phyloP scores from a whole-genome alignment of 495 filamentous ascomycete genomes.

The Xanthoparmelia taractica region DNA sequence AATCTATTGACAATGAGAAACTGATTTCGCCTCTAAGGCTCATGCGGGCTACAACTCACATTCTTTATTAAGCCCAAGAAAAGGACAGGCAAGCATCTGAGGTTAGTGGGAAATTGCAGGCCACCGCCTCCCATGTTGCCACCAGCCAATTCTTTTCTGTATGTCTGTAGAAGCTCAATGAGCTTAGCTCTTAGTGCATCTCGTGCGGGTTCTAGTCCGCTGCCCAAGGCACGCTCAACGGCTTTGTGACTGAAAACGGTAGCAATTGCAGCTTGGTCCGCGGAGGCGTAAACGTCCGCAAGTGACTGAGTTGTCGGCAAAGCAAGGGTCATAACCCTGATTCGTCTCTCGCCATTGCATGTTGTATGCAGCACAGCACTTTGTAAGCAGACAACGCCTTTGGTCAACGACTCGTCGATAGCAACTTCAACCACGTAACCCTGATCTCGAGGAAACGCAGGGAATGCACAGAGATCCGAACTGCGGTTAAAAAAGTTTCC shows the following conservation, averaged over 20 bases:
- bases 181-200: constrained; percentile 85
- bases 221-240: constrained; percentile 78
- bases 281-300: constrained; percentile 87
- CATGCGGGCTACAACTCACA: constrained; percentile 38
- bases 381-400: constrained; percentile 90
- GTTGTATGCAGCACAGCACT: constrained; percentile 96
- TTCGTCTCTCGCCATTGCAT: constrained; percentile 92
- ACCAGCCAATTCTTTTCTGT: constrained; percentile 92
- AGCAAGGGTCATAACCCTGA: constrained; percentile 87
- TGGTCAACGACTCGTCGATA: constrained; percentile 90
- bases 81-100: constrained; percentile 77
- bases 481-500: constrained; percentile 99
- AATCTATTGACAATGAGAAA: constrained; percentile 47
- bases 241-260: constrained; percentile 97
- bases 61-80: constrained; percentile 96
- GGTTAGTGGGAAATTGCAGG: constrained; percentile 86
- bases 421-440: constrained; percentile 98
- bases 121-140: constrained; percentile 90
- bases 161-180: constrained; percentile 88
- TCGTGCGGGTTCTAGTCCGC: constrained; percentile 80
- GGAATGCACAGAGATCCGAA: constrained; percentile 95
- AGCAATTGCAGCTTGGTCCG: constrained; percentile 86
- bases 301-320: constrained; percentile 86
- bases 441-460: constrained; percentile 94
- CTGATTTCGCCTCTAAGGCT: neutral